Evolutionary conservation across 2,329 filamentous ascomycete species (phyloP).

Genomic region (Aureobasidium zeae): DNA sequence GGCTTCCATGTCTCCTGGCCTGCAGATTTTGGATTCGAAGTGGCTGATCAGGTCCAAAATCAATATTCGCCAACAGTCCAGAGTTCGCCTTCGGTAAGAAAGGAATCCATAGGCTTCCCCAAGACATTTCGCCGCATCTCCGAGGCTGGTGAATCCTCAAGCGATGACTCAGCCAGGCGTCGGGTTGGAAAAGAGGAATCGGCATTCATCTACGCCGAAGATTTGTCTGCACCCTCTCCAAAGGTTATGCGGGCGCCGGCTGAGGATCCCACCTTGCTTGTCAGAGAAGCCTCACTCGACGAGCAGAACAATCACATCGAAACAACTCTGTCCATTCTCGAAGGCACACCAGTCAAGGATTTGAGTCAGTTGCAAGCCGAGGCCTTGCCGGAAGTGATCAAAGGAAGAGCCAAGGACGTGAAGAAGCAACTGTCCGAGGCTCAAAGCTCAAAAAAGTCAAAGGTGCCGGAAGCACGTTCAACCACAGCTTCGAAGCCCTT

Average conservation of each 20-base stretch:
- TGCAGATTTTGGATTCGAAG: conserved; percentile 6
- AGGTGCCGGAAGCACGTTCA: not conserved
- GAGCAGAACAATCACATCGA: conserved; percentile 19
- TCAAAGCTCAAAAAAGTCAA: not conserved
- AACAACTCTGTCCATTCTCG: conserved; percentile 20
- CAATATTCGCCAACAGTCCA: conserved; percentile 5
- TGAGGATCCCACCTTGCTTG: not conserved
- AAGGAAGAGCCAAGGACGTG: not conserved
- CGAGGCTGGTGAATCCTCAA: conserved; percentile 1
- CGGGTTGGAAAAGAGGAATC: too few relatives aligned
- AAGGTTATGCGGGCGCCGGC: not conserved
- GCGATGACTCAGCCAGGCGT: not conserved
- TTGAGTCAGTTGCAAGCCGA: not conserved
- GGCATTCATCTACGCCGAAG: too few relatives aligned
- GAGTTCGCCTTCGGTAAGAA: conserved; percentile 8
- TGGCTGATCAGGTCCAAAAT: not conserved
- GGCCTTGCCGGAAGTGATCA: not conserved
- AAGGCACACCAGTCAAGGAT: conserved; percentile 18
- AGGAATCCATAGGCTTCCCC: not conserved
- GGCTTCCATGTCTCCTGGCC: conserved; percentile 11
- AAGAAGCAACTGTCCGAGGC: not conserved
- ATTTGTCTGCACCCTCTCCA: not conserved
- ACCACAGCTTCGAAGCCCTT: not conserved
- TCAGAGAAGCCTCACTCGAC: too few relatives aligned
- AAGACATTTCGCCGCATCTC: not conserved